Percentiles rank a stretch among this genome's conserved stretches.
phyloP scores from a whole-genome alignment of 2,329 filamentous ascomycete genomes.

The Hypoxylon sp. region DNA sequence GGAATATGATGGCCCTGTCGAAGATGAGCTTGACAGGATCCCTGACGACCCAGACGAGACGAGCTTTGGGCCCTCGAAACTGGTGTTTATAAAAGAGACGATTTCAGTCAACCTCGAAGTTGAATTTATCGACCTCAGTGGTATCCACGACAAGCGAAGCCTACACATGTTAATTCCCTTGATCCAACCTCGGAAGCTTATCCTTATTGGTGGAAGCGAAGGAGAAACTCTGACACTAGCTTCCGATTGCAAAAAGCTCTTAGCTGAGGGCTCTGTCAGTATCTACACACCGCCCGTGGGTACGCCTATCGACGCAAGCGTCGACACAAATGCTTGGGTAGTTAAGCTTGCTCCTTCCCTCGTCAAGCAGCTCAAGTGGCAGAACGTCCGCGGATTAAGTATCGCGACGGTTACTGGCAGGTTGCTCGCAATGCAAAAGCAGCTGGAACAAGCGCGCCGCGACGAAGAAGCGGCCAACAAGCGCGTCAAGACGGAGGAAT shows the following conservation, averaged over 20 bases:
- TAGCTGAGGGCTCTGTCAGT: slow-evolving; percentile 71
- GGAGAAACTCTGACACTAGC: slow-evolving; percentile 86
- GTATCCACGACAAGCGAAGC: slow-evolving; percentile 92
- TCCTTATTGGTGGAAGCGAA: slow-evolving; percentile 85
- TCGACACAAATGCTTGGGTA: slow-evolving; percentile 97
- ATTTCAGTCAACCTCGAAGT: slow-evolving; percentile 81
- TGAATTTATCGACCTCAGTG: slow-evolving; percentile 91
- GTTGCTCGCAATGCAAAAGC: slow-evolving; percentile 61
- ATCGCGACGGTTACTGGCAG: slow-evolving; percentile 93
- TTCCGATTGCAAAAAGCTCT: slow-evolving; percentile 80
- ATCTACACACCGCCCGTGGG: slow-evolving; percentile 89
- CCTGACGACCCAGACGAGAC: slow-evolving; percentile 70
- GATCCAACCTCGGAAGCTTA: slow-evolving; percentile 93
- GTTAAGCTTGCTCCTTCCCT: slow-evolving; percentile 90
- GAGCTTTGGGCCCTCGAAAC: slow-evolving; percentile 78
- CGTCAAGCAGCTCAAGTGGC: slow-evolving; percentile 92
- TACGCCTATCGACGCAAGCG: slow-evolving; percentile 85
- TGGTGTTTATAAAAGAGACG: slow-evolving; percentile 74
- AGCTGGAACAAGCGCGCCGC: slow-evolving; percentile 62
- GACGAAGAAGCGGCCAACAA: slow-evolving; percentile 65
- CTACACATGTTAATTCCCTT: slow-evolving; percentile 95
- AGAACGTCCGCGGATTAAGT: slow-evolving; percentile 89
- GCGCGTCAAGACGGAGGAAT: slow-evolving; percentile 63
- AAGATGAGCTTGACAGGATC: slow-evolving; percentile 71
- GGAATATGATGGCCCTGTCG: slow-evolving; percentile 58